Evolutionary conservation across 768 basidiomycete species (phyloP).

Genomic region (Ramaria rubella): DNA sequence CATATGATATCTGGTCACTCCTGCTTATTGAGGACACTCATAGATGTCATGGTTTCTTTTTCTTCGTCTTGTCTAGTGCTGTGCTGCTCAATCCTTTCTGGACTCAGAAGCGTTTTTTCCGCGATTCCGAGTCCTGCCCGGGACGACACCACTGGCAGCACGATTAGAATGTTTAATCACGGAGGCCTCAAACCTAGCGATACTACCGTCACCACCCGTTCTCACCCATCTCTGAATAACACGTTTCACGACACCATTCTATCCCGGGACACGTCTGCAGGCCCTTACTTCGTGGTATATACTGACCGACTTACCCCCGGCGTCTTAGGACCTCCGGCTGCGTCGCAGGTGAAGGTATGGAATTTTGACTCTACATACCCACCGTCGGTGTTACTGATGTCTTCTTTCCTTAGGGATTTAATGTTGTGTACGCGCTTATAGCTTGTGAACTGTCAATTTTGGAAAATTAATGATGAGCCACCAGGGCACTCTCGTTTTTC

Average conservation of each 20-base stretch:
- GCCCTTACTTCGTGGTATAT: background rate
- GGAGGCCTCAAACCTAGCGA: background rate
- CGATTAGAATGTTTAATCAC: background rate
- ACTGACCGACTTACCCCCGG: background rate
- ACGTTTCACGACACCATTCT: slow-evolving; percentile 27
- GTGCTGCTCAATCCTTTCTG: background rate
- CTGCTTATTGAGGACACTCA: too few species aligned
- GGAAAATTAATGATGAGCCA: too few species aligned
- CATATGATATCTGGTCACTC: too few species aligned
- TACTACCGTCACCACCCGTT: background rate
- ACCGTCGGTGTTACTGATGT: background rate
- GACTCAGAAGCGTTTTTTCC: background rate
- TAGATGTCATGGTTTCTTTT: background rate
- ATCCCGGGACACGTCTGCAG: slow-evolving; percentile 23
- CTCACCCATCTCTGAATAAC: slow-evolving; percentile 20
- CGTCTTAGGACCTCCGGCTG: background rate
- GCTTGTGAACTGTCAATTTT: slow-evolving; percentile 8
- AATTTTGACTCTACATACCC: background rate
- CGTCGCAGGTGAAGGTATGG: background rate
- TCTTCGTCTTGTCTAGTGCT: background rate
- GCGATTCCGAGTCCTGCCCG: background rate
- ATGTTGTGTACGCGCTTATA: background rate
- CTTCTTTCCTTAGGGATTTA: background rate
- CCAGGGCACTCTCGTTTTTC: slow-evolving; percentile 13
- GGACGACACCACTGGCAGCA: background rate